Conservation (phyloP, 495 filamentous ascomycete genomes). For the Neurospora tetrasperma region DNA sequence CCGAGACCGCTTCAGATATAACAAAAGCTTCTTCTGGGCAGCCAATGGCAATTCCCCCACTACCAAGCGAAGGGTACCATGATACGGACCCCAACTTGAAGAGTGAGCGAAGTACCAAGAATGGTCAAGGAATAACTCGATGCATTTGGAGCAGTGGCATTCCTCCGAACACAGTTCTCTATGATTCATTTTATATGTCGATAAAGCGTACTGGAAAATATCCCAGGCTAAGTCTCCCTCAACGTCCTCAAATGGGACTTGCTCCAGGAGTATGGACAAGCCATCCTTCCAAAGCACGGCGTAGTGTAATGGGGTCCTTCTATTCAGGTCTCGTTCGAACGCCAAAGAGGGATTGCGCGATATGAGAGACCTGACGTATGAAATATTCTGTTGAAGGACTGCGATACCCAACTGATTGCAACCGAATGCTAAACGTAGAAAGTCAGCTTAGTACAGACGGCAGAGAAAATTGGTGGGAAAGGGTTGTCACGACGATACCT, state of each 20-base stretch:
- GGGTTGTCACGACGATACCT: too few species aligned
- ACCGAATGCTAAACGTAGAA: background rate
- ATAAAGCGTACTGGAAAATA: background rate
- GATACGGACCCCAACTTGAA: too few species aligned
- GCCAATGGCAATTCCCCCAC: too few species aligned
- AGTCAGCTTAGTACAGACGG: background rate
- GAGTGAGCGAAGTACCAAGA: background rate
- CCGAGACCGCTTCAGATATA: background rate
- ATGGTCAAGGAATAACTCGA: background rate
- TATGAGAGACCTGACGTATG: background rate
- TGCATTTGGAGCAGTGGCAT: too few species aligned
- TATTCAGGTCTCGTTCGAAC: background rate
- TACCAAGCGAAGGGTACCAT: too few species aligned
- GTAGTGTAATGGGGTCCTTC: background rate
- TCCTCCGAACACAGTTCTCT: fast-evolving
- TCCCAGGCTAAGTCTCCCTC: background rate
- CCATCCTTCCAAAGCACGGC: background rate
- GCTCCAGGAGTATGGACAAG: background rate
- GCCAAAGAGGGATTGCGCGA: background rate
- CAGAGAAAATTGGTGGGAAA: too few species aligned
- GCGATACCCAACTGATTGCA: background rate
- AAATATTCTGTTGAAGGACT: background rate
- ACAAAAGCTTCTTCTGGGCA: background rate
- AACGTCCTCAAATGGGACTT: too few species aligned
- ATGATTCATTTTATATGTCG: fast-evolving